Evolutionary conservation across 1,139 yeast species (phyloP).

Genomic region (Taphrina flavorubra): DNA sequence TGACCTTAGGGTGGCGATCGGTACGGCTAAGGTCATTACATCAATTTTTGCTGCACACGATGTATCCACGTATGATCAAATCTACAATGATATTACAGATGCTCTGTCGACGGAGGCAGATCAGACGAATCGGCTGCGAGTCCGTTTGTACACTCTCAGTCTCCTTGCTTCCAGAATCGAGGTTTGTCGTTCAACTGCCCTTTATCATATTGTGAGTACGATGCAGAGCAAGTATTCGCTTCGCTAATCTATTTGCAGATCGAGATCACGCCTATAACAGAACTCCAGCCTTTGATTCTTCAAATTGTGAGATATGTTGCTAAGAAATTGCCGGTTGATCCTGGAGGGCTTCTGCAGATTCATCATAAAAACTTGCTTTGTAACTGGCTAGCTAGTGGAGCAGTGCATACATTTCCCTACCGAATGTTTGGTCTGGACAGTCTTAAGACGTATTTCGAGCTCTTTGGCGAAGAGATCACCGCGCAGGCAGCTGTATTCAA

Average conservation of each 20-base stretch:
- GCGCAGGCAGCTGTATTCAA: constrained; percentile 12
- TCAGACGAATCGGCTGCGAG: not conserved
- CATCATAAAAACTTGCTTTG: not conserved
- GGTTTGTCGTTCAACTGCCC: constrained; percentile 7
- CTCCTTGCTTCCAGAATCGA: constrained; percentile 4
- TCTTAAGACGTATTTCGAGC: not conserved
- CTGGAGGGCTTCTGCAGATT: not conserved
- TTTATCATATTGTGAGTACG: constrained; percentile 9
- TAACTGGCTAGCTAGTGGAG: not conserved
- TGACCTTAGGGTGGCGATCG: constrained; percentile 10
- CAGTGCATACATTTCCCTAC: constrained; percentile 15
- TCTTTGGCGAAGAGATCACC: constrained; percentile 10
- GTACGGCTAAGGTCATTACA: not conserved
- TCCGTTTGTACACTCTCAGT: not conserved
- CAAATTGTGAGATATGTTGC: not conserved
- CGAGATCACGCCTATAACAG: constrained; percentile 1
- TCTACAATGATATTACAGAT: constrained; percentile 9
- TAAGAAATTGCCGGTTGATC: not conserved
- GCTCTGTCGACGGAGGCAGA: not conserved
- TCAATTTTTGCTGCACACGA: constrained; percentile 14
- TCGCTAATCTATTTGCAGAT: not conserved
- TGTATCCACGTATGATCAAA: not conserved
- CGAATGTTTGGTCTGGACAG: constrained; percentile 4
- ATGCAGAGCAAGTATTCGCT: not conserved
- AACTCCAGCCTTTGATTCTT: not conserved